These are phyloP conservation scores for Leucocoprinus leucothites DNA, from an alignment of 768 basidiomycete species.

Conservation along the genomic window DNA sequence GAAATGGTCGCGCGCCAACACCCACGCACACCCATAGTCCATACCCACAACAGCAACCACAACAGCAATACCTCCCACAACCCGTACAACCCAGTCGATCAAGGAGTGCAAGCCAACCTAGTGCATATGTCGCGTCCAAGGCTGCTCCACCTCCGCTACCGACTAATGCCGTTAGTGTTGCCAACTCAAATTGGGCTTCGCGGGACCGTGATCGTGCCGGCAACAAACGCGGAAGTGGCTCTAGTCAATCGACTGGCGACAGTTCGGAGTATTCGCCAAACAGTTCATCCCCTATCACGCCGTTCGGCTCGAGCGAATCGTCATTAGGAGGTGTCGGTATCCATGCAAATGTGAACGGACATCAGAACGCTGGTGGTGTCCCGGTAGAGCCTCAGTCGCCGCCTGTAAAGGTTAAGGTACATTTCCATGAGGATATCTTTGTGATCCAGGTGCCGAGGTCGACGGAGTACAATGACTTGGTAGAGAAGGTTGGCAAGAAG, in stretches of 20 bases:
- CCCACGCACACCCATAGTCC: slow-evolving; percentile 12
- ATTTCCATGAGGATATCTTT: slow-evolving; percentile 93
- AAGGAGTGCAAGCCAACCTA: slow-evolving; percentile 79
- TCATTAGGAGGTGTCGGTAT: slow-evolving; percentile 52
- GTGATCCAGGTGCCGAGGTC: slow-evolving; percentile 83
- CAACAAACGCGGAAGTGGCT: slow-evolving; percentile 77
- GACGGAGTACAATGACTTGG: slow-evolving; percentile 79
- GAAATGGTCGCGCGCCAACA: slow-evolving; percentile 14
- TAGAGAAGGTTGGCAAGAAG: slow-evolving; percentile 90
- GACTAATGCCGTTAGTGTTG: slow-evolving; percentile 21
- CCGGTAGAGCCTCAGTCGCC: slow-evolving; percentile 15
- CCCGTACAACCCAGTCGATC: slow-evolving; percentile 49
- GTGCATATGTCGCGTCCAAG: slow-evolving; percentile 61
- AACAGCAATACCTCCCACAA: slow-evolving; percentile 17
- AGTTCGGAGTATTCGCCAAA: slow-evolving; percentile 86
- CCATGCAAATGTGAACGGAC: slow-evolving; percentile 21
- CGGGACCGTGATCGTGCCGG: slow-evolving; percentile 34
- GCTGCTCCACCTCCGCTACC: slow-evolving; percentile 55
- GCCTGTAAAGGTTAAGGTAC: slow-evolving; percentile 89
- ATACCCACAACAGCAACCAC: slow-evolving; percentile 7
- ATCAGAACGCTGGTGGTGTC: slow-evolving; percentile 11
- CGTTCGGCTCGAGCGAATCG: slow-evolving; percentile 87
- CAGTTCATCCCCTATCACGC: slow-evolving; percentile 83
- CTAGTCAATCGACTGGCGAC: slow-evolving; percentile 77
- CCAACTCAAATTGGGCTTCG: slow-evolving; percentile 35